phyloP scores from a whole-genome alignment of 2,329 filamentous ascomycete species.

The Cladosporium sp. region DNA sequence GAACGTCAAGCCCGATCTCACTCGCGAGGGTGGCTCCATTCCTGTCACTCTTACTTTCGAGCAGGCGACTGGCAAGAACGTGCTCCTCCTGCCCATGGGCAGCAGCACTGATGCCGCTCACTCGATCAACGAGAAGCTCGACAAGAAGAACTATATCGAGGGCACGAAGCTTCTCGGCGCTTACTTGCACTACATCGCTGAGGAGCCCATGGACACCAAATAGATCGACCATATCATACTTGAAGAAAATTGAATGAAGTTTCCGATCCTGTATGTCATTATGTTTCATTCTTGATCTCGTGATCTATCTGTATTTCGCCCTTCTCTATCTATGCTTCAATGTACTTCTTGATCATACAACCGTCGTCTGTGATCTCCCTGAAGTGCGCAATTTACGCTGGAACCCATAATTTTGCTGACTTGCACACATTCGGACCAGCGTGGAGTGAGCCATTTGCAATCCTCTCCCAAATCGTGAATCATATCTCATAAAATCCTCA shows the following conservation, averaged over 20 bases:
- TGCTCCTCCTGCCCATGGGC: slow-evolving; percentile 91
- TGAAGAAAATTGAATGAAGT: slow-evolving; percentile 6
- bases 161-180: slow-evolving; percentile 92
- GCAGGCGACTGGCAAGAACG: slow-evolving; percentile 96
- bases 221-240: background rate
- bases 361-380: too few species aligned
- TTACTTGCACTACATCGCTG: slow-evolving; percentile 92
- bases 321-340: too few species aligned
- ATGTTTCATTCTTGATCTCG: background rate
- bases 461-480: too few species aligned
- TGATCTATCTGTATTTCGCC: too few species aligned
- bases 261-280: background rate
- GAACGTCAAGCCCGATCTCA: slow-evolving; percentile 89
- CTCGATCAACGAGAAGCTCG: slow-evolving; percentile 97
- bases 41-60: slow-evolving; percentile 96
- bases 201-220: slow-evolving; percentile 59
- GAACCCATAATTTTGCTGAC: too few species aligned
- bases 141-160: slow-evolving; percentile 96
- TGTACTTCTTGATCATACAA: too few species aligned
- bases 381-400: too few species aligned
- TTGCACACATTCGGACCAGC: too few species aligned
- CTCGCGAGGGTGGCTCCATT: slow-evolving; percentile 93
- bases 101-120: slow-evolving; percentile 95
- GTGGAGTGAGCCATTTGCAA: too few species aligned
- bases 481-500: too few species aligned